Base-by-base conservation (phyloP, 208 protist genomes). In the Leishmania braziliensis region DNA sequence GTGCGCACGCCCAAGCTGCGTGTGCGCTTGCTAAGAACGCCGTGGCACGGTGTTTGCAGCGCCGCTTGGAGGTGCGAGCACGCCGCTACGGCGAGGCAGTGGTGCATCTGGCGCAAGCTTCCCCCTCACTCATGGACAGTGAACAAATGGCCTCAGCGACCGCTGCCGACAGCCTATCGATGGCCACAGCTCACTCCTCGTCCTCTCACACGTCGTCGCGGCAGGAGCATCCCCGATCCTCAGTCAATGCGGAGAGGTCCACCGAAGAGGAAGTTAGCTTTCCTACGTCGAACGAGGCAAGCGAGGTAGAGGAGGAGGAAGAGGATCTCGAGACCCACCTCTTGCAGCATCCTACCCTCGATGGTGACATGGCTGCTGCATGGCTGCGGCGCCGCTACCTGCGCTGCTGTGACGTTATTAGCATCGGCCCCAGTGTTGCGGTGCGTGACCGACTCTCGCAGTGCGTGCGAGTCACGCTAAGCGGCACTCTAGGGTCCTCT, bases 341-440 rank as follows among this genome's bases (percentile, higher is more conserved):
- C n/a, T 29, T 69, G 12, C 53, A 60, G 62, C 77, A 81, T 56
- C 16, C 33, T 3, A 54, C 56, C n/a, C 63, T 78, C n/a, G 58
- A 33, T 23, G 68, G 0, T 3, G 82, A 81, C 48, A 48, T 29
- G 53, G 84, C 73, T 10, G 26, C 56, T 39, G 63, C 26, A 63
- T 81, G 78, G 84, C 65, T 87, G 73, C 76, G 62, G 70, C 84
- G 75, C 33, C 79, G 82, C 68, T 90, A 88, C 71, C n/a, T 75
- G 62, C 71, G 81, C 58, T 90, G 87, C 75, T 86, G 84, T 68
- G 66, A 80, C 3, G n/a, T 86, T 56, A 72, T 88, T 33, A 50
- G 75, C 18, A 50, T 77, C 54, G 69, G 26, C 26, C 36, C 83
- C 8, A 77, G 66, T 53, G 51, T 62, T 3, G 58, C 60, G 4